Evolutionary conservation across 257 asterid genomes (phyloP), one percentile per base, ranked within the genome.

Genomic region (Knoxia roxburghii): DNA sequence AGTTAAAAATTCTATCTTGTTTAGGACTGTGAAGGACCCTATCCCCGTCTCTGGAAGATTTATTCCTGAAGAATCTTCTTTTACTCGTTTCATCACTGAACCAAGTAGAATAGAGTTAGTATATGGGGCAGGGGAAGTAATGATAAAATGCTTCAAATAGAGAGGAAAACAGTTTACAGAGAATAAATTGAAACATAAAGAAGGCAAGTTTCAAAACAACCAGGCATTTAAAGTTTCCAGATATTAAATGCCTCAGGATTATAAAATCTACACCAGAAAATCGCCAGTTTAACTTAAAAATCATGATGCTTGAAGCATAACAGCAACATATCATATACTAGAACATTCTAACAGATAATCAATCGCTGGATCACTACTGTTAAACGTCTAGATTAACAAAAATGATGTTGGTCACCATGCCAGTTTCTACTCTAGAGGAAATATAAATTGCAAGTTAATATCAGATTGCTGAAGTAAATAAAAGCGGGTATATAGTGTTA

Each of bases 51-150:
- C 73, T 91, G 68, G 66, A 75, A 57, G 71, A 74, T 84, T 81
- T 84, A 66, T 75, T 77, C 77, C 95, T 80, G 21, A 80, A 51
- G 51, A 73, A 78, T 83, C 83, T 91, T 68, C 85, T 81, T 77
- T 74, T 86, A 85, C 72, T 86, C 54, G 78, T 66, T 49, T 89
- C 90, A 75, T 87, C 98, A 37, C 98, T 87, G 87, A 75, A 81
- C 46, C 62, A 73, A 67, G 58, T 57, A 68, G 37, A 52, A 35
- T 20, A 57, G 35, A 35, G 29, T 81, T 52, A 75, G 68, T 32
- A 64, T 49, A 61, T 58, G 53, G 57, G 57, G 29, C 2, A 23
- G 29, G 20, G 0, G 33, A 50, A 53, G 45, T 67, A 54, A 20
- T 27, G 41, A 69, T 62, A 39, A 50, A 27, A 51, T 57, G 64